Conservation (phyloP, 164 flowering plant genomes). For the Taxillus chinensis region DNA sequence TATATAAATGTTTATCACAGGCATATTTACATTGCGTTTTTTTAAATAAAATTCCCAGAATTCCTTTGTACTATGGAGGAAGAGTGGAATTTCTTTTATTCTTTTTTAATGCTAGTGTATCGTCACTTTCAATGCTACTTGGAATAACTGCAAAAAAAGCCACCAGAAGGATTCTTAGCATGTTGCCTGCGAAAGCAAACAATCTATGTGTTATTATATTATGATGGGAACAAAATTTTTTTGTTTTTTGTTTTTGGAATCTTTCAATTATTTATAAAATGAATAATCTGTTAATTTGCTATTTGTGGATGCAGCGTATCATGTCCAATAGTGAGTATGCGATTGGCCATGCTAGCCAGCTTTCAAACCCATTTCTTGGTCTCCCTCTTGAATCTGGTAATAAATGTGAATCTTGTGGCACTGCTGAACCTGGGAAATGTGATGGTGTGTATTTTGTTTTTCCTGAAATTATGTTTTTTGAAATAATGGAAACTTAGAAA, state of each 20-base stretch:
- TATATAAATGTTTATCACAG: too few species aligned
- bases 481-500: background rate
- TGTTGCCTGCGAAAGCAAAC: background rate
- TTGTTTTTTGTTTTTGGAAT: background rate
- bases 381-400: slow-evolving; percentile 71
- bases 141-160: too few species aligned
- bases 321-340: slow-evolving; percentile 71
- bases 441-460: slow-evolving; percentile 48
- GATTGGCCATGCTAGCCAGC: slow-evolving; percentile 71
- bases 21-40: too few species aligned
- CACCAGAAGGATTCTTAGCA: background rate
- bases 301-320: slow-evolving; percentile 30
- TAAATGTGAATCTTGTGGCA: slow-evolving; percentile 90
- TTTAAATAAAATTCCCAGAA: too few species aligned
- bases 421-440: slow-evolving; percentile 74
- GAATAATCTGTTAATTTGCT: background rate
- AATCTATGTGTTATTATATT: background rate
- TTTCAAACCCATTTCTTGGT: slow-evolving; percentile 84
- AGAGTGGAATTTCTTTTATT: too few species aligned
- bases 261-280: background rate
- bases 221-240: background rate
- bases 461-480: background rate
- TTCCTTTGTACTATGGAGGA: too few species aligned
- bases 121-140: too few species aligned
- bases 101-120: too few species aligned